Evolutionary conservation across 345 rosid genomes (phyloP).

Genomic region (Schrenkiella parvula): DNA sequence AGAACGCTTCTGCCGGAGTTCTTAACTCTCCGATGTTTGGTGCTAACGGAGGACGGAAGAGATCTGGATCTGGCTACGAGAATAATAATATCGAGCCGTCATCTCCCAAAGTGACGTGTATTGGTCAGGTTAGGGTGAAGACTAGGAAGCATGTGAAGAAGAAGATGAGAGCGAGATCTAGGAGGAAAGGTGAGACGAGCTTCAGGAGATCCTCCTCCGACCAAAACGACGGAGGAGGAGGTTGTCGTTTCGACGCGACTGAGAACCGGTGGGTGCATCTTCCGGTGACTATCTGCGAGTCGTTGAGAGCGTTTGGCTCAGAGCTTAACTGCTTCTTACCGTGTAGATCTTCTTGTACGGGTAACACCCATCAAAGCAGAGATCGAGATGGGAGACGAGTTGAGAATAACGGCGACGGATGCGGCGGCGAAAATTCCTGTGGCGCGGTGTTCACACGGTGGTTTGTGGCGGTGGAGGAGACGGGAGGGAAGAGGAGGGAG

Average conservation of each 20-base stretch:
- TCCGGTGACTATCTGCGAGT: slow-evolving; percentile 78
- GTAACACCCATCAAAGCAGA: not conserved
- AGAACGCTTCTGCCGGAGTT: slow-evolving; percentile 48
- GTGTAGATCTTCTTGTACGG: slow-evolving; percentile 74
- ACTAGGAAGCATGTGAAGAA: slow-evolving; percentile 88
- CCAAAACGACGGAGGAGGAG: slow-evolving; percentile 21
- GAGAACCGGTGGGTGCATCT: slow-evolving; percentile 77
- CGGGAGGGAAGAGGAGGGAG: slow-evolving; percentile 59
- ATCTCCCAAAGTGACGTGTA: slow-evolving; percentile 94
- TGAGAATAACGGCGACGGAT: slow-evolving; percentile 28
- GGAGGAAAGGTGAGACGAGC: slow-evolving; percentile 58
- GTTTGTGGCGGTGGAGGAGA: slow-evolving; percentile 75
- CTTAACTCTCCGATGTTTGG: slow-evolving; percentile 90
- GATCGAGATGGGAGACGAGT: slow-evolving; percentile 26
- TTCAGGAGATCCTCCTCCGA: slow-evolving; percentile 44
- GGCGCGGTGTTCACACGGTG: slow-evolving; percentile 80
- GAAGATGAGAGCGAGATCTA: slow-evolving; percentile 65
- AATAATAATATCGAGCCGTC: slow-evolving; percentile 53
- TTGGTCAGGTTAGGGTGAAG: slow-evolving; percentile 98
- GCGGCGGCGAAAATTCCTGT: slow-evolving; percentile 43
- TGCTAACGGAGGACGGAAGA: slow-evolving; percentile 47
- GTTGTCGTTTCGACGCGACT: slow-evolving; percentile 22
- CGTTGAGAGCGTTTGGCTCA: slow-evolving; percentile 69
- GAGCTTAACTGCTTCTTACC: slow-evolving; percentile 88
- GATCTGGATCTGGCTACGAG: slow-evolving; percentile 52